phyloP scores from a whole-genome alignment of 2,329 filamentous ascomycete genomes.

The Didymella sp. region DNA sequence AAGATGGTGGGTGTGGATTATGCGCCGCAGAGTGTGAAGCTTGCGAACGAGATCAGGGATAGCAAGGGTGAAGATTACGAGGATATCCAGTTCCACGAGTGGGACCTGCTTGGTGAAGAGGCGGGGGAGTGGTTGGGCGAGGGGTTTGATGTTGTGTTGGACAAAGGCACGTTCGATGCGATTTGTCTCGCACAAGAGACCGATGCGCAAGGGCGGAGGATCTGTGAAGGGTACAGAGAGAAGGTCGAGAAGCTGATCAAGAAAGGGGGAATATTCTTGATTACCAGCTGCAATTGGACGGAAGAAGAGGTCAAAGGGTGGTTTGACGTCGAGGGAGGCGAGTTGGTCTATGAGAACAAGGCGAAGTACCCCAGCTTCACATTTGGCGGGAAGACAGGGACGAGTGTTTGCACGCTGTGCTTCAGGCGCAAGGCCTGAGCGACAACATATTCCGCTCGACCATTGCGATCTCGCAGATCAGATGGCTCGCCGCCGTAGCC shows the following conservation, averaged over 20 bases:
- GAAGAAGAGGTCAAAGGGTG: conserved; percentile 81
- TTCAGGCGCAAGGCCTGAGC: conserved; percentile 64
- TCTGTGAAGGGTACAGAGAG: conserved; percentile 77
- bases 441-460: not conserved
- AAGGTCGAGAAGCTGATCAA: conserved; percentile 73
- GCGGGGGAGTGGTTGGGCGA: conserved; percentile 63
- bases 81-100: conserved; percentile 59
- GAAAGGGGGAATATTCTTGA: conserved; percentile 74
- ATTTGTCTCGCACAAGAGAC: conserved; percentile 74
- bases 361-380: conserved; percentile 86
- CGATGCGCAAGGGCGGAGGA: conserved; percentile 61
- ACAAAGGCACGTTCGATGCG: conserved; percentile 98
- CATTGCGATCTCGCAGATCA: not conserved
- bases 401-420: conserved; percentile 86
- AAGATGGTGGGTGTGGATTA: conserved; percentile 89
- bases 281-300: conserved; percentile 99
- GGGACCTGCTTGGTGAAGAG: conserved; percentile 57
- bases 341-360: conserved; percentile 68
- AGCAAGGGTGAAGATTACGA: conserved; percentile 37
- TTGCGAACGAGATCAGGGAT: conserved; percentile 70
- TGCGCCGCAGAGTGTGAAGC: conserved; percentile 72
- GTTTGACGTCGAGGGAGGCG: conserved; percentile 71
- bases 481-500: conserved; percentile 31
- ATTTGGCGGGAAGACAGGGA: conserved; percentile 87
- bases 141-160: conserved; percentile 90